Evolutionary conservation across 805 yeast species (phyloP), one percentile per base, ranked within the genome.

Genomic region (Wickerhamiella azymoides): DNA sequence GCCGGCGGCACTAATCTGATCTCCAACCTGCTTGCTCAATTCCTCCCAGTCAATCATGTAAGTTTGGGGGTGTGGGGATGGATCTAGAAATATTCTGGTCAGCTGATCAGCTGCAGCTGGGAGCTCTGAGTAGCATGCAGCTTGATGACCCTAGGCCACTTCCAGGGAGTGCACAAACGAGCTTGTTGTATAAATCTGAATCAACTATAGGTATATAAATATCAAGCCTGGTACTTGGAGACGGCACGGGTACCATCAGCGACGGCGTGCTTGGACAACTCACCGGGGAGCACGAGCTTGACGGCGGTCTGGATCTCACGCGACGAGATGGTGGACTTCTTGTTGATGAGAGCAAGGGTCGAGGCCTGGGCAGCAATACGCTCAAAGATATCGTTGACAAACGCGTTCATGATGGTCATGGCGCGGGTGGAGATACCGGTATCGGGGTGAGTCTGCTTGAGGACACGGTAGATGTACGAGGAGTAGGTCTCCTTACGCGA

Each of bases 231-330:
- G 78, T 84, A 85, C 75, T 85, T 85, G 70, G 95, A 84, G 62
- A 85, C 94, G 68, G 96, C 94, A 79, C 94, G 84, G 60, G 95
- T 85, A 77, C 96, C 96, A 74, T 88, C 97, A 61, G 94, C 82
- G 60, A 86, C 94, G 64, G 96, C 96, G 73, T 88, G 96, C 77
- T 86, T 86, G 59, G 96, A 95, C 67, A 88, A 77, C 76, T 88
- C 96, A 79, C 96, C 96, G 60, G 97, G 97, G 62, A 88, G 80
- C 71, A 88, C 86, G 64, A 88, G 80, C 79, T 96, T 84, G 56
- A 88, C 96, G 59, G 97, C 96, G 60, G 96, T 88, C 76, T 88
- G 97, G 62, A 88, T 88, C 76, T 88, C 96, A 76, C 96, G 86
- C 52, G 96, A 93, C 56, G 96, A 84, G 64, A 89, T 88, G 60